Evolutionary conservation across 1,139 yeast genomes (phyloP).

Genomic region (Cylindricascospora bacillispora): DNA sequence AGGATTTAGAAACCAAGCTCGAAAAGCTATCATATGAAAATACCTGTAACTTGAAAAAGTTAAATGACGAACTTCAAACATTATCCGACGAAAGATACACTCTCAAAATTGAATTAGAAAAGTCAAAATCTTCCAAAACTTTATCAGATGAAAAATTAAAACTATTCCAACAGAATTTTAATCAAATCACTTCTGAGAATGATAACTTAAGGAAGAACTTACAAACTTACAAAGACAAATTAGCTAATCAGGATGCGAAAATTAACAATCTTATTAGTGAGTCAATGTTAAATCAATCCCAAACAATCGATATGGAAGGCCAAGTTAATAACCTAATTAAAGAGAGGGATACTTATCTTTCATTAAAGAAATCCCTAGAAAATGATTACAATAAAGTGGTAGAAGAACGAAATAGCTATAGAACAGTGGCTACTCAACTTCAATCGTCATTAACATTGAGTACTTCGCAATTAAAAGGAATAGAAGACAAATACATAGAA

Average conservation of each 20-base stretch:
- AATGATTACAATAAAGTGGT: conserved; percentile 42
- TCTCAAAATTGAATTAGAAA: conserved; percentile 33
- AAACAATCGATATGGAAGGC: conserved; percentile 27
- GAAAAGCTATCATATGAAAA: conserved; percentile 32
- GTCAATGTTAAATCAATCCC: conserved; percentile 32
- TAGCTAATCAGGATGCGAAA: conserved; percentile 42
- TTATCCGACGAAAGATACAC: conserved; percentile 39
- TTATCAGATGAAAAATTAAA: conserved; percentile 35
- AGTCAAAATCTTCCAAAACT: conserved; percentile 34
- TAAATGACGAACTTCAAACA: conserved; percentile 30
- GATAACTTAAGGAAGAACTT: conserved; percentile 32
- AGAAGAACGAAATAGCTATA: conserved; percentile 49
- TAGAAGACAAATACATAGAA: conserved; percentile 30
- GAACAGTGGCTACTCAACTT: conserved; percentile 45
- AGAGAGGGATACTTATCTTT: background rate
- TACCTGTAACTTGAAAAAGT: conserved; percentile 28
- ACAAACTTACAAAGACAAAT: conserved; percentile 41
- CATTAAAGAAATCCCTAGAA: conserved; percentile 36
- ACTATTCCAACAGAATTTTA: conserved; percentile 28
- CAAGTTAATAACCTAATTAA: background rate
- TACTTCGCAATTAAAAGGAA: conserved; percentile 38
- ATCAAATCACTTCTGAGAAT: conserved; percentile 33
- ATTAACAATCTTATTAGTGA: conserved; percentile 48
- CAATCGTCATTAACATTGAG: conserved; percentile 55
- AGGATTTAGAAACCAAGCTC: conserved; percentile 27